Evolutionary conservation across 441 rosid genomes (phyloP), one percentile per base, ranked within the genome.

Genomic region (Erysimum pusillum): DNA sequence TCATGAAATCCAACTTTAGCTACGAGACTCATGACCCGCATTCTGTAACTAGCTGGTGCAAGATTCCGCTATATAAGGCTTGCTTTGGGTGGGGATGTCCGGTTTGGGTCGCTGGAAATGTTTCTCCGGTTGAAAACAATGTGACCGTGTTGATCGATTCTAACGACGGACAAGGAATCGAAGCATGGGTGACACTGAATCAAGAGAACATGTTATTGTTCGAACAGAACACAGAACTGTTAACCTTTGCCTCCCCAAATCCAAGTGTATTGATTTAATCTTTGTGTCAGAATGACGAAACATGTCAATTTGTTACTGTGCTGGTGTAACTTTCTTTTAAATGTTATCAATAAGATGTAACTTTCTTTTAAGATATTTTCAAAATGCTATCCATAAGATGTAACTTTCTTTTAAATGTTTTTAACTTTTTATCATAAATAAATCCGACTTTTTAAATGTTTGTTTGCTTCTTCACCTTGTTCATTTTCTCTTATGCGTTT

Each of bases 181-280:
- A 80, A 68, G 86, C 49, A 2, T 60, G 69, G 75, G 59, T 76
- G 32, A 69, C 71, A n/a, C 36, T 83, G 56, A 7, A 31, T 28
- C n/a, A 66, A 56, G 68, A 38, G 3, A 53, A 63, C 25, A 77
- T 80, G 81, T 17, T 9, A n/a, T 46, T 46, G 10, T 46, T 46
- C 51, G 51, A 46, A 10, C 20, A 46, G 8, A 46, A 7, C 51
- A 7, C 9, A 46, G 51, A 46, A 46, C 51, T 46, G 10, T 10
- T 46, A 6, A 20, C 20, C 51, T 46, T 46, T 46, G 20, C 20
- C 9, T 46, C 51, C 20, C 4, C 9, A 1, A 46, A n/a, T n/a
- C 20, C 20, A 6, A 15, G 20, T 46, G 51, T 15, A 9, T 46
- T 46, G 51, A 2, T 46, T 20, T 46, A 46, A 46, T 6, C 51